These are phyloP conservation scores for Chenopodium berlandieri DNA, from an alignment of 148 eudicot species.

Conservation along the genomic window DNA sequence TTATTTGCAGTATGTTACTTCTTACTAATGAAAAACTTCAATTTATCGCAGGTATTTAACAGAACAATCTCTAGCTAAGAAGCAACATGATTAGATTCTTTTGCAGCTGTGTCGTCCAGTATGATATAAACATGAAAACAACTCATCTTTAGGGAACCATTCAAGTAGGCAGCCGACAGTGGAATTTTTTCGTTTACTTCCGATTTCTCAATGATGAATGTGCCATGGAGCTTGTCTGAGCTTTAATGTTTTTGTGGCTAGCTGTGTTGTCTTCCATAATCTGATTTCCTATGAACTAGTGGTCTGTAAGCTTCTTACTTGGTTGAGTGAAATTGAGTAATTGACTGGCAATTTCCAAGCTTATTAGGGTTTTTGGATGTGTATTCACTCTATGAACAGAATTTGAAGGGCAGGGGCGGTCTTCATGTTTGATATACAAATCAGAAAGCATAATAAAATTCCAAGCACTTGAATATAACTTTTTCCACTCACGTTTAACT, in stretches of 20 bases:
- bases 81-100: slow-evolving; percentile 26
- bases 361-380: neutral
- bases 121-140: neutral
- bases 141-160: neutral
- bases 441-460: neutral
- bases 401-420: neutral
- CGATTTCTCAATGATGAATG: neutral
- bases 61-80: slow-evolving; percentile 60
- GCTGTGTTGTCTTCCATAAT: neutral
- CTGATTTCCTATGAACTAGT: neutral
- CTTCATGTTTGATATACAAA: neutral
- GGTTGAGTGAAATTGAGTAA: neutral
- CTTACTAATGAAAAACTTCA: slow-evolving; percentile 9
- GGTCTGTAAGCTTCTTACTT: neutral
- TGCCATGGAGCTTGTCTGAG: neutral
- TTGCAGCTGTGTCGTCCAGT: neutral
- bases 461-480: neutral
- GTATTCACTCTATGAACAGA: neutral
- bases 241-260: neutral
- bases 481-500: no score
- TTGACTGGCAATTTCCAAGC: neutral
- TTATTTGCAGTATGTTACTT: neutral
- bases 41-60: slow-evolving; percentile 54
- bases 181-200: neutral
- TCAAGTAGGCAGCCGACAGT: neutral